Evolutionary conservation across 257 asterid genomes (phyloP).

Genomic region (Vinca minor): DNA sequence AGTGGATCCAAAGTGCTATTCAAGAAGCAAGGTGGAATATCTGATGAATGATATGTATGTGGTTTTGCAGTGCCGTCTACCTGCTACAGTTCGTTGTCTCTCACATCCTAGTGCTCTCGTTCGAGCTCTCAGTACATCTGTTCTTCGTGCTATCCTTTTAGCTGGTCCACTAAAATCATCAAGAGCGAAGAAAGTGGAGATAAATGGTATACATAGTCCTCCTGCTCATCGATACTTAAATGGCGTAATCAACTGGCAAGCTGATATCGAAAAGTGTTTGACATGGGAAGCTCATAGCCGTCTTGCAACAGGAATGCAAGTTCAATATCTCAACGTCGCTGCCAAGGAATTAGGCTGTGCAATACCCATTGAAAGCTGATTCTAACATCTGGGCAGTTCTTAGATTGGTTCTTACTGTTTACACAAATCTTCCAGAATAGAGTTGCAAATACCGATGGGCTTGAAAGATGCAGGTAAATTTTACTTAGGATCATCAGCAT

Average conservation of each 20-base stretch:
- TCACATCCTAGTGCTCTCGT: constrained; percentile 96
- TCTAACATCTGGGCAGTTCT: constrained; percentile 4
- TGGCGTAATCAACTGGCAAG: constrained; percentile 49
- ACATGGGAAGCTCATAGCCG: constrained; percentile 94
- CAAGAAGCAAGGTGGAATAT: not conserved
- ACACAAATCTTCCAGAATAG: constrained; percentile 11
- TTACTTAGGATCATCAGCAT: not conserved
- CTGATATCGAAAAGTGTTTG: constrained; percentile 71
- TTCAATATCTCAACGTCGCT: constrained; percentile 56
- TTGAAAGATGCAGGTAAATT: constrained; percentile 11
- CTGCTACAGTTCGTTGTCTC: constrained; percentile 83
- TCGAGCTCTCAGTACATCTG: constrained; percentile 92
- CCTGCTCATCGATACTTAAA: constrained; percentile 51
- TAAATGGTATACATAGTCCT: constrained; percentile 33
- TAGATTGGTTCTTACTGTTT: constrained; percentile 9
- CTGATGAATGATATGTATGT: constrained; percentile 12
- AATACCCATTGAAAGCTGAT: constrained; percentile 38
- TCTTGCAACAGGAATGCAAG: constrained; percentile 62
- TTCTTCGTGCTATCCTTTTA: constrained; percentile 75
- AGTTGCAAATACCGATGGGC: constrained; percentile 2
- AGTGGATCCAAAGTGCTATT: too few relatives aligned
- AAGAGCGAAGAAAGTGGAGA: constrained; percentile 25
- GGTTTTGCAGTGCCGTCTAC: constrained; percentile 72
- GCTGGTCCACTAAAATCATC: constrained; percentile 47
- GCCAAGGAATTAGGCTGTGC: constrained; percentile 87